Evolutionary conservation across 257 asterid genomes (phyloP), one percentile per base, ranked within the genome.

Genomic region (Solanum infundibuliforme): DNA sequence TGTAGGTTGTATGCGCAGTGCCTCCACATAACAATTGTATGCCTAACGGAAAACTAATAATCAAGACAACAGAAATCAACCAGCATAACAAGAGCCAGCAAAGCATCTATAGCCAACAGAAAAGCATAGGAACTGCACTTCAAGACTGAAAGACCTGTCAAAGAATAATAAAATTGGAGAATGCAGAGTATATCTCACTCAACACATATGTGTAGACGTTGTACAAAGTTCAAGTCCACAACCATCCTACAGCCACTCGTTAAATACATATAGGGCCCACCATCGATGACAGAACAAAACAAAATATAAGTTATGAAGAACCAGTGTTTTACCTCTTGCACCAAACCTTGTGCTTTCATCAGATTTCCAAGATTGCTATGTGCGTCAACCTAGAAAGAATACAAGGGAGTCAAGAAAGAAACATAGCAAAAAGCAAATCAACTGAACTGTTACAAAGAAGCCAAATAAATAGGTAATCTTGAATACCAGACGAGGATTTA

Each of bases 361-460:
- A 97, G 90, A 93, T 97, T 97, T 76, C 99, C 99, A 88, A 97
- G 98, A 92, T 97, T 97, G 87, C 99, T 96, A 89, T 97, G 99
- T 86, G 99, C 99, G 88, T 97, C 99, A 88, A 97, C 99, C 99
- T 97, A 92, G 39, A 90, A 83, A 46, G 89, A 60, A 84, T 32
- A 68, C 71, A 82, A 52, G 66, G 4, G 8, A 77, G 58, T 66
- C 83, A 60, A 85, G 72, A 65, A 86, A 89, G 39, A 79, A 73
- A 87, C 39, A 31, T 86, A n/a, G 36, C 83, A 87, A 27, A 21
- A 74, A 75, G 81, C 31, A 66, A 60, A 87, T 36, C 81, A 29
- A 16, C 68, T 85, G 38, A 82, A 46, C 85, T 46, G 85, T 16
- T 46, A 46, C 20, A 34, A 81, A 41, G 84, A 68, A 90, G 81